Percentiles rank a stretch among this genome's conserved stretches.
These are phyloP conservation scores for Tetradesmus lagerheimii DNA, from an alignment of 139 green algal genomes.

Conservation along the genomic window DNA sequence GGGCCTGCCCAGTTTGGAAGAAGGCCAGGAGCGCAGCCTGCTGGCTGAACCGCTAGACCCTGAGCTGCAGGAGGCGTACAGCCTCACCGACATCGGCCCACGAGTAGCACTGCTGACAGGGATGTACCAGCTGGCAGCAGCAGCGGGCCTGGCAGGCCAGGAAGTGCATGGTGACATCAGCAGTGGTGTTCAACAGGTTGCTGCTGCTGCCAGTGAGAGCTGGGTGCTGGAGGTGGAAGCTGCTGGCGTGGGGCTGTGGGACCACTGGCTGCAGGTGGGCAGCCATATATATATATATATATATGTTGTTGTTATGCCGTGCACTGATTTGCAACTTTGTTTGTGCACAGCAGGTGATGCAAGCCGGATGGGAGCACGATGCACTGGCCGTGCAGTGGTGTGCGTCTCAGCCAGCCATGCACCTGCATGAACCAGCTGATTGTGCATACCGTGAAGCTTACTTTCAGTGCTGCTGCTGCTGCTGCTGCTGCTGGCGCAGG, in stretches of 20 bases:
- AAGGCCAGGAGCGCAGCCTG: constrained; percentile 37
- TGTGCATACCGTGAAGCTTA: too few species aligned
- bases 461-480: background rate
- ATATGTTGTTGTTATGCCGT: background rate
- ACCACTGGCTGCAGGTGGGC: constrained; percentile 20
- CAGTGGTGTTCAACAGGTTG: background rate
- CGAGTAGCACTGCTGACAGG: constrained; percentile 58
- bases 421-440: background rate
- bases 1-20: background rate
- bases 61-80: constrained; percentile 24
- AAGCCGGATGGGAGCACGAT: too few species aligned
- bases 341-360: background rate
- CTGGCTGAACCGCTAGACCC: constrained; percentile 20
- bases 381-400: too few species aligned
- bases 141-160: constrained; percentile 31
- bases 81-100: constrained; percentile 55
- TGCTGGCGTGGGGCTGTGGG: constrained; percentile 25
- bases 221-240: constrained; percentile 6
- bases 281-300: too few species aligned
- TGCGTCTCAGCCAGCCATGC: background rate
- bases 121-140: constrained; percentile 49
- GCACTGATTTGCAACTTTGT: too few species aligned
- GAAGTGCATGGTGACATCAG: background rate
- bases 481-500: constrained; percentile 30
- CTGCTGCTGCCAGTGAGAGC: background rate